phyloP scores from a whole-genome alignment of 148 eudicot species.

The Chenopodium berlandieri region DNA sequence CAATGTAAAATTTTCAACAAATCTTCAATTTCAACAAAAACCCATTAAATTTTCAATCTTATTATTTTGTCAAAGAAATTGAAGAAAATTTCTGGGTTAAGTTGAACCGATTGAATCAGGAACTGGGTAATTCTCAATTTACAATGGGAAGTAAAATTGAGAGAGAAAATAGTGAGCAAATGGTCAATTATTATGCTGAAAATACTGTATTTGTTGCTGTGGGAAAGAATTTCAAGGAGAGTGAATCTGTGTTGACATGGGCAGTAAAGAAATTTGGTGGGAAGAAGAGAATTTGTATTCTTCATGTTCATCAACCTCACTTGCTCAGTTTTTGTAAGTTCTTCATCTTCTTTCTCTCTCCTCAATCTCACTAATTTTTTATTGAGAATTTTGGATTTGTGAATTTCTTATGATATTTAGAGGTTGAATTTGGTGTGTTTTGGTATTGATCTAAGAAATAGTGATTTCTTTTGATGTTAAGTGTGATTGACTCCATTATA shows the following conservation, averaged over 20 bases:
- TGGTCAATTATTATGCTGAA: slow-evolving; percentile 42
- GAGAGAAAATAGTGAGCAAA: slow-evolving; percentile 25
- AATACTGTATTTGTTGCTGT: slow-evolving; percentile 75
- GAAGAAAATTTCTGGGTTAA: slow-evolving; percentile 6
- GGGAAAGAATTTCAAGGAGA: slow-evolving; percentile 61
- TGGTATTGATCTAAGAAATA: slow-evolving; percentile 22
- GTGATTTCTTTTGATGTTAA: too few relatives aligned
- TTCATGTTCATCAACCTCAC: slow-evolving; percentile 73
- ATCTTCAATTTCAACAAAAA: slow-evolving; percentile 3
- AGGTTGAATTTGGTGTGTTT: slow-evolving; percentile 2
- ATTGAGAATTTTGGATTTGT: neutral
- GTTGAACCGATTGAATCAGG: neutral
- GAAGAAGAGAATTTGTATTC: slow-evolving; percentile 49
- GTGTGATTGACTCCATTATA: neutral
- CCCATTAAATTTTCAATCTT: slow-evolving; percentile 7
- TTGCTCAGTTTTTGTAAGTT: slow-evolving; percentile 49
- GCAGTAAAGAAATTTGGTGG: slow-evolving; percentile 49
- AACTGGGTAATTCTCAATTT: slow-evolving; percentile 19
- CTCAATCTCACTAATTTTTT: neutral
- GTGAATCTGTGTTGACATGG: slow-evolving; percentile 64
- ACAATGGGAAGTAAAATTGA: slow-evolving; percentile 40
- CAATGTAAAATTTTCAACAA: neutral
- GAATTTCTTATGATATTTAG: neutral
- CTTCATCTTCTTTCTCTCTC: neutral
- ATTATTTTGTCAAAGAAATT: neutral